A percentile compares a stretch with the other conserved stretches of the same genome.
Evolutionary conservation across 345 rosid species (phyloP).

Genomic region (Dipteronia sinensis): DNA sequence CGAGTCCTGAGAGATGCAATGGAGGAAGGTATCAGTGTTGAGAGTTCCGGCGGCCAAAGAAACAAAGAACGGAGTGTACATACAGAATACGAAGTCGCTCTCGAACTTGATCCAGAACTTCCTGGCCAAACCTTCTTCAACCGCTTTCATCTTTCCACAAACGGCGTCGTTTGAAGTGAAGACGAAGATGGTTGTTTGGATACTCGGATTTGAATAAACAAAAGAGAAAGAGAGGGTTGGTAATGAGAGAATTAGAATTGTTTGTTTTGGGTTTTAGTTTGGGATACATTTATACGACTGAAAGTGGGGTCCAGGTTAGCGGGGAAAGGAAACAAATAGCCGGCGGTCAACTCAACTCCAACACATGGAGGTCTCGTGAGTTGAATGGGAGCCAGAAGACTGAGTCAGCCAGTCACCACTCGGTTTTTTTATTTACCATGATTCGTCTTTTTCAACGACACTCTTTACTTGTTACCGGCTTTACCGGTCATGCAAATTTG

Average conservation of each 20-base stretch:
- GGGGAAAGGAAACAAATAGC: conserved; percentile 15
- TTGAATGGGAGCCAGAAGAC: neutral
- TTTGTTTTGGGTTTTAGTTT: neutral
- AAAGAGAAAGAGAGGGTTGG: neutral
- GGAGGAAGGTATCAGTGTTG: conserved; percentile 29
- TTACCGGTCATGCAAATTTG: neutral
- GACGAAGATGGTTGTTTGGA: neutral
- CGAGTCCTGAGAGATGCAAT: conserved; percentile 41
- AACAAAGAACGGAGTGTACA: conserved; percentile 49
- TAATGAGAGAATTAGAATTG: neutral
- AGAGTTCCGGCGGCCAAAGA: conserved; percentile 49
- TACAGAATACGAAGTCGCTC: conserved; percentile 37
- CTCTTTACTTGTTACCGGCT: neutral
- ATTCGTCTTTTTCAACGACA: neutral
- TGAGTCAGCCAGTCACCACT: neutral
- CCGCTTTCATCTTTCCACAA: conserved; percentile 16
- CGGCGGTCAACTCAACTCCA: conserved; percentile 27
- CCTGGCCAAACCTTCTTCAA: conserved; percentile 40
- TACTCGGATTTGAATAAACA: neutral
- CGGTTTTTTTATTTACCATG: neutral
- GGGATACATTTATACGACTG: neutral
- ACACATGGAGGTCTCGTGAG: conserved; percentile 13
- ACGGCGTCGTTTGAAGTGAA: conserved; percentile 11
- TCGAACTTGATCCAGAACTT: conserved; percentile 52
- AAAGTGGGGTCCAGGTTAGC: conserved; percentile 6